These are phyloP conservation scores for Calonectria pseudoreteaudii DNA, from an alignment of 2,329 filamentous ascomycete genomes.

Conservation along the genomic window DNA sequence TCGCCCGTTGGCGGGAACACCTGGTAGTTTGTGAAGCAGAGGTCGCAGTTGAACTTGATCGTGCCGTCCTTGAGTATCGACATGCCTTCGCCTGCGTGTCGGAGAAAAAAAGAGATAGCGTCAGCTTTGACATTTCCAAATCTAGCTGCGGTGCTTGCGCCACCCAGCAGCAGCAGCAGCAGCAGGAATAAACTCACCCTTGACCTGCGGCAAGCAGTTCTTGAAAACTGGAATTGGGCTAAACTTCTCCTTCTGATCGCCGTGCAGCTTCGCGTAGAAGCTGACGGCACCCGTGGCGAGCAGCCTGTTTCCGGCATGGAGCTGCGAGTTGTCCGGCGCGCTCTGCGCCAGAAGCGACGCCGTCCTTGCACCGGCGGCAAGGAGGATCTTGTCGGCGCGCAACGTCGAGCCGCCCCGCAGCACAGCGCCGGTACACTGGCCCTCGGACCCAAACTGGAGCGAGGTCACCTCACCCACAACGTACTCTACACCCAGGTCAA, in stretches of 20 bases:
- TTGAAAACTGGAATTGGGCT: slow-evolving; percentile 65
- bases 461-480: slow-evolving; percentile 61
- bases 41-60: slow-evolving; percentile 72
- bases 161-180: not conserved
- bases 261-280: slow-evolving; percentile 53
- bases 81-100: slow-evolving; percentile 53
- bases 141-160: not conserved
- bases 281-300: slow-evolving; percentile 66
- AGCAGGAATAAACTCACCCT: slow-evolving; percentile 48
- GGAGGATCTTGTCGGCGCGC: slow-evolving; percentile 63
- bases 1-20: slow-evolving; percentile 59
- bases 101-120: not conserved
- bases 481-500: slow-evolving; percentile 67
- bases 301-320: slow-evolving; percentile 65
- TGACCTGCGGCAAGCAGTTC: slow-evolving; percentile 55
- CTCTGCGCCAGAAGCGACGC: slow-evolving; percentile 64
- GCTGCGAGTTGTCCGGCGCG: slow-evolving; percentile 59
- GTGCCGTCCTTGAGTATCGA: slow-evolving; percentile 59
- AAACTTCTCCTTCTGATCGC: slow-evolving; percentile 60
- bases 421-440: slow-evolving; percentile 61
- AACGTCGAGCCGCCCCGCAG: slow-evolving; percentile 59
- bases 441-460: slow-evolving; percentile 60
- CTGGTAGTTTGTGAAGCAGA: slow-evolving; percentile 67
- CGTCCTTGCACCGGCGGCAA: slow-evolving; percentile 69
- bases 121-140: slow-evolving; percentile 19